Evolutionary conservation across 768 basidiomycete genomes (phyloP).

Genomic region (Tulasnella sp.): DNA sequence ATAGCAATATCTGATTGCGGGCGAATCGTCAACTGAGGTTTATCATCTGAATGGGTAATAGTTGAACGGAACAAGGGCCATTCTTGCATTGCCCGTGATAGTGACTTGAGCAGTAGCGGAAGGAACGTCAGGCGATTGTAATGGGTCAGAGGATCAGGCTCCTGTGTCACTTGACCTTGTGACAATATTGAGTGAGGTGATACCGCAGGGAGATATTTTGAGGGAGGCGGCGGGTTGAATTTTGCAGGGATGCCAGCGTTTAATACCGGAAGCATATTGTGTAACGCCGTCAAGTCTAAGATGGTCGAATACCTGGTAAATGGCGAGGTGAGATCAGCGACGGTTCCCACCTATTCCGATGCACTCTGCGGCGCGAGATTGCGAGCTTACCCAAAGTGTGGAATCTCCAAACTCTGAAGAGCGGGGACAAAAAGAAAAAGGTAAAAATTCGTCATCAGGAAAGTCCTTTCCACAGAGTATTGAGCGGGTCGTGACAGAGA

Average conservation of each 20-base stretch:
- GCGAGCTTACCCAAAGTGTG: conserved; percentile 57
- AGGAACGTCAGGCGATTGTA: conserved; percentile 66
- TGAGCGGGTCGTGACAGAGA: too few relatives aligned
- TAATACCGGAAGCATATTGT: conserved; percentile 47
- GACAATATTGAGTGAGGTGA: conserved; percentile 24
- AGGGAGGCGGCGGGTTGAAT: conserved; percentile 29
- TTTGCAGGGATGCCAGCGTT: conserved; percentile 54
- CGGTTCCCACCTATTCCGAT: background rate
- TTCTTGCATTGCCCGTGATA: conserved; percentile 64
- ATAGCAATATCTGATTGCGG: conserved; percentile 61
- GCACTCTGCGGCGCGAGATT: background rate
- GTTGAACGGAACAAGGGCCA: conserved; percentile 77
- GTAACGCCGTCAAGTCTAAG: conserved; percentile 58
- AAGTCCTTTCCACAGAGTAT: background rate
- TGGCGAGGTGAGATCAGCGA: conserved; percentile 8
- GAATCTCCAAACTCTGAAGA: conserved; percentile 63
- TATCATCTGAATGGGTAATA: conserved; percentile 39
- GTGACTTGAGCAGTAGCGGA: conserved; percentile 70
- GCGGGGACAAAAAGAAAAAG: background rate
- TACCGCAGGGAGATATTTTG: conserved; percentile 27
- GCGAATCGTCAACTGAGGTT: conserved; percentile 60
- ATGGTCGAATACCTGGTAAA: conserved; percentile 51
- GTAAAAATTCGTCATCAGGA: background rate
- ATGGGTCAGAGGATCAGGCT: conserved; percentile 31
- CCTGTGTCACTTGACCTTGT: conserved; percentile 2